A percentile compares a stretch with the other conserved stretches of the same genome.
Evolutionary conservation across 1,139 yeast genomes (phyloP).

Genomic region (Geotrichum klebahnii): DNA sequence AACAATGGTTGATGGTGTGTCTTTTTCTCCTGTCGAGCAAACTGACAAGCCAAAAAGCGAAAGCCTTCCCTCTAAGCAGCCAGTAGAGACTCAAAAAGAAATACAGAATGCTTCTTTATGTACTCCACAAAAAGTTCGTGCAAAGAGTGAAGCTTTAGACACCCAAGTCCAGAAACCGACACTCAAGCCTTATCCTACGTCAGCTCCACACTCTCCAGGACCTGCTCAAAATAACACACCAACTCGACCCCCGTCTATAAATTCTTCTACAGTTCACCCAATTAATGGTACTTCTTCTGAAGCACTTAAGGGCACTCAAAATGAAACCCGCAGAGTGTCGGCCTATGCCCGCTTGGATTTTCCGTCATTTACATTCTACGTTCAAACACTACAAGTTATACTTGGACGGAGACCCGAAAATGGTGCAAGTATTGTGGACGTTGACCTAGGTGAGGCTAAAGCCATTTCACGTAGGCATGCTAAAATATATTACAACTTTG

Average conservation of each 20-base stretch:
- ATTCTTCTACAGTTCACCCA: neutral
- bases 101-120: neutral
- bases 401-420: constrained; percentile 85
- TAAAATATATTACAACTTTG: constrained; percentile 89
- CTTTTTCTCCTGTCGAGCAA: neutral
- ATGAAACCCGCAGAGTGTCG: constrained; percentile 43
- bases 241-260: neutral
- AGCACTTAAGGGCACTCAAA: neutral
- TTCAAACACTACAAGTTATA: constrained; percentile 89
- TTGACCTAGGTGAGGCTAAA: constrained; percentile 83
- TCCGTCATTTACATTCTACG: constrained; percentile 87
- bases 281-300: neutral
- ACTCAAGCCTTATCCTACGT: constrained; percentile 6
- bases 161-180: constrained; percentile 7
- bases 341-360: constrained; percentile 95
- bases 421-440: constrained; percentile 58
- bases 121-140: constrained; percentile 3
- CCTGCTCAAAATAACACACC: neutral
- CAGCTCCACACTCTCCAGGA: constrained; percentile 19
- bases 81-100: neutral
- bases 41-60: neutral
- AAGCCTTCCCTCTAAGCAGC: no score
- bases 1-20: constrained; percentile 8
- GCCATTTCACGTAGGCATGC: constrained; percentile 93
- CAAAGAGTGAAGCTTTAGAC: constrained; percentile 18